Percentiles rank a stretch among this genome's conserved stretches.
phyloP scores from a whole-genome alignment of 2,329 filamentous ascomycete species.

The Colletotrichum sansevieriae region DNA sequence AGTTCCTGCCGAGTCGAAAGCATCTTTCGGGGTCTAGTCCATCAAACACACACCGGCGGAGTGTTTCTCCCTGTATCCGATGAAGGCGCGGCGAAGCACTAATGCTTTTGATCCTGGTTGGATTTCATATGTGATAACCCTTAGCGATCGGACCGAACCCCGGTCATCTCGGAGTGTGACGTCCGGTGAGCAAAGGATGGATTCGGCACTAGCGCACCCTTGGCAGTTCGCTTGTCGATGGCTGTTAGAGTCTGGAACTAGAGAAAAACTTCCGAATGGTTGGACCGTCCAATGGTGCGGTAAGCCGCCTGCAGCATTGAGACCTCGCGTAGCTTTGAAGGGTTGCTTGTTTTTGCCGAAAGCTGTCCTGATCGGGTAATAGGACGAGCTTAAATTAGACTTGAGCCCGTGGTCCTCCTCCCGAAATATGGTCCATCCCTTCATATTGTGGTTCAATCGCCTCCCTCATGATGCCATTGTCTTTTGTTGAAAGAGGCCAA shows the following conservation, averaged over 20 bases:
- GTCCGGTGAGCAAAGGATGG: neutral
- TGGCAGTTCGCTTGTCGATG: conserved; percentile 19
- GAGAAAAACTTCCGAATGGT: neutral
- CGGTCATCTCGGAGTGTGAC: conserved; percentile 6
- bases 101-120: neutral
- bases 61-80: neutral
- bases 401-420: no score
- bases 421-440: no score
- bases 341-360: conserved; percentile 2
- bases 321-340: neutral
- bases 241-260: conserved; percentile 20
- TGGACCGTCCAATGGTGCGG: neutral
- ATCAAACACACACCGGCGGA: neutral
- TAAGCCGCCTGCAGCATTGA: neutral
- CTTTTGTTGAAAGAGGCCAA: no score
- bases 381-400: conserved; percentile 9
- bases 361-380: neutral
- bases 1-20: neutral
- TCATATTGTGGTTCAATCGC: neutral
- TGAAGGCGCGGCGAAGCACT: neutral
- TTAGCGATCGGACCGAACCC: conserved; percentile 1
- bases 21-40: neutral
- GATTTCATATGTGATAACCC: conserved; percentile 13
- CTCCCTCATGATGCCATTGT: neutral
- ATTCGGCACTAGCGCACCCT: conserved; percentile 12